phyloP scores from a whole-genome alignment of 805 yeast genomes.

The Ogataea wickerhamii region DNA sequence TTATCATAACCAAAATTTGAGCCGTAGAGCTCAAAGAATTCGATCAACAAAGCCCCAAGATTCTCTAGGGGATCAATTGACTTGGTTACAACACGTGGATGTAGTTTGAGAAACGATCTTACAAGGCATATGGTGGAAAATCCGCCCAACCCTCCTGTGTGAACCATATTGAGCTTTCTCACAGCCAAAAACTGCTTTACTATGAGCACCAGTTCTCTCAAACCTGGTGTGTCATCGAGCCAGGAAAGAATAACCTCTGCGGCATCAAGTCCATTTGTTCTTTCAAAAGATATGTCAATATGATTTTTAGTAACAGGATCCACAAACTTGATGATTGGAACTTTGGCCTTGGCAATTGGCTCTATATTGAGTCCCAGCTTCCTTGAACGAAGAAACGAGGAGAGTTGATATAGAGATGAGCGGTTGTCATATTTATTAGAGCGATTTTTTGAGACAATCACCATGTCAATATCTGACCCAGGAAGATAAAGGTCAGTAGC shows the following conservation, averaged over 20 bases:
- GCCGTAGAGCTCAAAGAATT: constrained; percentile 91
- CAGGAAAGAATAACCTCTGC: constrained; percentile 75
- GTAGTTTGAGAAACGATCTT: constrained; percentile 70
- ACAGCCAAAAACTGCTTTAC: constrained; percentile 82
- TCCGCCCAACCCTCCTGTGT: constrained; percentile 93
- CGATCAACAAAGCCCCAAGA: constrained; percentile 80
- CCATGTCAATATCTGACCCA: constrained; percentile 95
- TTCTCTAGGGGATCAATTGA: constrained; percentile 68
- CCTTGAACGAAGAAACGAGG: constrained; percentile 60
- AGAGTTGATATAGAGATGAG: constrained; percentile 64
- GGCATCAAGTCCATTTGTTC: constrained; percentile 76
- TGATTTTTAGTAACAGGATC: constrained; percentile 69
- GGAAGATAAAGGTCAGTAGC: constrained; percentile 93
- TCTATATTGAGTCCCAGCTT: constrained; percentile 70
- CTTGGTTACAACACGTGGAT: constrained; percentile 69
- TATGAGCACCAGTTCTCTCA: constrained; percentile 76
- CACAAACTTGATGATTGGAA: constrained; percentile 88
- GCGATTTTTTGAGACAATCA: constrained; percentile 53
- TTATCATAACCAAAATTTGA: constrained; percentile 81
- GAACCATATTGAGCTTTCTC: constrained; percentile 78
- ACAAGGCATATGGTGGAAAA: constrained; percentile 87
- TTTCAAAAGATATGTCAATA: constrained; percentile 87
- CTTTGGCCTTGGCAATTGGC: constrained; percentile 86
- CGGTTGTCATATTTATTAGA: constrained; percentile 58
- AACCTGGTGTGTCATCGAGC: constrained; percentile 69